phyloP scores from a whole-genome alignment of 208 protist species.

The Trypanosoma rangeli region DNA sequence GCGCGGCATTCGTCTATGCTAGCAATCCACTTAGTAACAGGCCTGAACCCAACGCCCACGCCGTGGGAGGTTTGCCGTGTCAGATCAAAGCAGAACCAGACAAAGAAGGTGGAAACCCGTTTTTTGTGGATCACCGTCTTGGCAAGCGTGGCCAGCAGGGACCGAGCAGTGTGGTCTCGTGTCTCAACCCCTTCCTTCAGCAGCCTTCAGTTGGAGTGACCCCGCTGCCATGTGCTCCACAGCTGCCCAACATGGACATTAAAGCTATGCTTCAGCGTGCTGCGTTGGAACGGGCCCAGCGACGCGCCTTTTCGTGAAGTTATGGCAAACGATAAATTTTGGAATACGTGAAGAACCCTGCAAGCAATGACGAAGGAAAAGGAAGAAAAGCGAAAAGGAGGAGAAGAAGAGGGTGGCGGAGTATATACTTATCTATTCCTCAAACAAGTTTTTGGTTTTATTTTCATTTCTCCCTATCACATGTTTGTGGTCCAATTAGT shows the following conservation, averaged over 20 bases:
- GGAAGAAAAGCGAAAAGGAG: conserved; percentile 1
- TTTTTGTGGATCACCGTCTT: conserved; percentile 9
- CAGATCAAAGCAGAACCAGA: background rate
- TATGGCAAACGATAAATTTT: no score
- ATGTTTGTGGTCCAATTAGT: no score
- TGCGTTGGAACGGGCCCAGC: conserved; percentile 64
- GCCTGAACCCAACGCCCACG: background rate
- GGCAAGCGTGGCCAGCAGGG: conserved; percentile 29
- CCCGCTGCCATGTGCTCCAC: conserved; percentile 21
- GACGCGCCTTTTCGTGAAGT: conserved; percentile 19
- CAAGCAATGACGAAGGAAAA: background rate
- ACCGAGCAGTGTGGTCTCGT: conserved; percentile 15
- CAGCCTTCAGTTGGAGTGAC: conserved; percentile 22
- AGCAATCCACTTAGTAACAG: background rate
- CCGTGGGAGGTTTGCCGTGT: background rate
- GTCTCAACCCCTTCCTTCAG: conserved; percentile 51
- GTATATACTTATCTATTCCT: background rate
- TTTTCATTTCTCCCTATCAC: no score
- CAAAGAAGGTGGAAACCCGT: background rate
- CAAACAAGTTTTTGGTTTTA: no score
- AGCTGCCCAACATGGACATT: conserved; percentile 48
- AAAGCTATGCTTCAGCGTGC: conserved; percentile 80
- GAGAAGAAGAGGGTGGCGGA: background rate
- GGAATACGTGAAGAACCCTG: no score
- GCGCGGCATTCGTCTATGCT: conserved; percentile 8